These are phyloP conservation scores for Gracilaria caudata DNA, from an alignment of 23 red algal species.

Conservation along the genomic window DNA sequence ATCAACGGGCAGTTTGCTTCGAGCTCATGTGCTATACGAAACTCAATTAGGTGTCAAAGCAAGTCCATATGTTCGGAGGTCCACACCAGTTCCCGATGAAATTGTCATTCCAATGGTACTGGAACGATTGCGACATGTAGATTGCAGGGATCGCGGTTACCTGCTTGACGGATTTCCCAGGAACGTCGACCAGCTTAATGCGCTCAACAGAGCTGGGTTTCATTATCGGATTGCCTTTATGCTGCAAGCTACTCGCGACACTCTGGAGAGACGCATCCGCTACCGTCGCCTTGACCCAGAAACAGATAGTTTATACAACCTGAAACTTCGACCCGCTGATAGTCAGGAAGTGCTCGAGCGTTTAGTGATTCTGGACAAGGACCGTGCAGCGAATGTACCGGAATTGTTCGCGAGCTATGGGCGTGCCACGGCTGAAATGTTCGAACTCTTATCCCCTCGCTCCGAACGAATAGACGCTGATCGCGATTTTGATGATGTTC, in stretches of 20 bases:
- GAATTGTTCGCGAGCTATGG: conserved; percentile 67
- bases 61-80: conserved; percentile 44
- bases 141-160: conserved; percentile 78
- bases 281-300: conserved; percentile 91
- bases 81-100: conserved; percentile 79
- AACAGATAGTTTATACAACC: conserved; percentile 85
- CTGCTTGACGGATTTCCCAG: conserved; percentile 93
- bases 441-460: conserved; percentile 34
- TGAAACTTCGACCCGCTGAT: conserved; percentile 64
- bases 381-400: conserved; percentile 45
- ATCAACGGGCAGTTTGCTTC: conserved; percentile 78
- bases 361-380: conserved; percentile 73
- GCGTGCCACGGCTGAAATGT: conserved; percentile 49
- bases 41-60: conserved; percentile 71
- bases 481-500: conserved; percentile 55
- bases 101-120: conserved; percentile 87
- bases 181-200: conserved; percentile 54
- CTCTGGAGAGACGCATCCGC: conserved; percentile 73
- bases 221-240: conserved; percentile 54
- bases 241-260: conserved; percentile 75
- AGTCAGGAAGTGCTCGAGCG: conserved; percentile 70
- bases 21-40: conserved; percentile 85
- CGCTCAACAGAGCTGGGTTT: conserved; percentile 72
- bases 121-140: conserved; percentile 72
- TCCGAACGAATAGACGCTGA: conserved; percentile 66